Conservation (phyloP, 768 basidiomycete genomes). For the Kwoniella sp. region DNA sequence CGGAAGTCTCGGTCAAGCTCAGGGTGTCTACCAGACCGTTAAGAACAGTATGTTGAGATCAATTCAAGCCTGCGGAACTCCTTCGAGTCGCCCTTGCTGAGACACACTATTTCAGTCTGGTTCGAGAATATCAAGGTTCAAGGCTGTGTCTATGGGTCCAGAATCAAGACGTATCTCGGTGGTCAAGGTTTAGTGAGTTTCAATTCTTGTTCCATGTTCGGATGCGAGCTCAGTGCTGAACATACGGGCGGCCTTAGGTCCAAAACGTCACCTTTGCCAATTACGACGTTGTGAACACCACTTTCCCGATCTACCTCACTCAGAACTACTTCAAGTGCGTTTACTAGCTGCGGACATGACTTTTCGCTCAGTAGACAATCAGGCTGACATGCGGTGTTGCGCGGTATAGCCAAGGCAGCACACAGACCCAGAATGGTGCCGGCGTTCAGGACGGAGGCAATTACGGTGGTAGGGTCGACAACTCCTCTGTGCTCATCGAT, state of each 20-base stretch:
- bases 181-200: constrained; percentile 59
- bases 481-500: constrained; percentile 38
- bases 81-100: background rate
- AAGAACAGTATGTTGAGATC: constrained; percentile 52
- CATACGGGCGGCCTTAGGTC: constrained; percentile 2
- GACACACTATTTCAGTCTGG: constrained; percentile 37
- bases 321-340: constrained; percentile 58
- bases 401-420: constrained; percentile 25
- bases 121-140: constrained; percentile 63
- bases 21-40: constrained; percentile 58
- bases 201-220: background rate
- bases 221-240: background rate
- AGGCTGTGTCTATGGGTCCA: constrained; percentile 61
- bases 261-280: constrained; percentile 62
- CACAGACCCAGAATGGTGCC: constrained; percentile 29
- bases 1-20: constrained; percentile 60
- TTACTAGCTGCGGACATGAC: background rate
- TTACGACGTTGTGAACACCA: constrained; percentile 60
- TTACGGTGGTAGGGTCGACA: constrained; percentile 37
- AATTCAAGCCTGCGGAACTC: too few species aligned
- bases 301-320: constrained; percentile 61
- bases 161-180: constrained; percentile 63
- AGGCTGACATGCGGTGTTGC: background rate
- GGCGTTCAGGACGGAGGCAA: constrained; percentile 30
- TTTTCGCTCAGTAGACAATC: too few species aligned